phyloP scores from a whole-genome alignment of 2,329 filamentous ascomycete species.

The Neopestalotiopsis sp. region DNA sequence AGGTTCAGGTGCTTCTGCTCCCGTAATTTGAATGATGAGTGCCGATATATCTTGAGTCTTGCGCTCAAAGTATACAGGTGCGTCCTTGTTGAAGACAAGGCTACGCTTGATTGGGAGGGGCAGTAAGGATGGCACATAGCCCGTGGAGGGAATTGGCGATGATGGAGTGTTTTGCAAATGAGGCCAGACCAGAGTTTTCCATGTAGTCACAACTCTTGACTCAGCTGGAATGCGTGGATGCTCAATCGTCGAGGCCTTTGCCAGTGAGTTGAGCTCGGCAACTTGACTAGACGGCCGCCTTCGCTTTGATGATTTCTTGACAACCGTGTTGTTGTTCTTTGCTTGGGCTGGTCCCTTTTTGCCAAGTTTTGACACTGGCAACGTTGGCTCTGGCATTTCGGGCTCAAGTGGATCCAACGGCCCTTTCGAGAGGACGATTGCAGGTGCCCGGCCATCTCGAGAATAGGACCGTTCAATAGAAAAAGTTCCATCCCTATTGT shows the following conservation, averaged over 20 bases:
- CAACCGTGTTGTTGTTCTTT: background rate
- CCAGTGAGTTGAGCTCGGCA: too few species aligned
- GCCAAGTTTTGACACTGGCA: slow-evolving; percentile 18
- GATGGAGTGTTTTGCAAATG: slow-evolving; percentile 19
- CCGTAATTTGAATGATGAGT: slow-evolving; percentile 25
- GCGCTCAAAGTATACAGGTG: slow-evolving; percentile 18
- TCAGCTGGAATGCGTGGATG: too few species aligned
- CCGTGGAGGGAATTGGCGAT: slow-evolving; percentile 19
- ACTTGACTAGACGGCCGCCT: too few species aligned
- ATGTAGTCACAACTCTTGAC: too few species aligned
- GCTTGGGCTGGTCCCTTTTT: background rate
- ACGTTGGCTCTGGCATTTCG: slow-evolving; percentile 21
- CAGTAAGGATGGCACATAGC: slow-evolving; percentile 23
- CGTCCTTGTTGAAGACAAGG: slow-evolving; percentile 21
- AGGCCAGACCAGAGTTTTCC: slow-evolving; percentile 15
- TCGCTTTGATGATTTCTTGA: too few species aligned
- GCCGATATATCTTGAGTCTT: slow-evolving; percentile 24
- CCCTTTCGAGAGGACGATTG: slow-evolving; percentile 30
- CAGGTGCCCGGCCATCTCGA: background rate
- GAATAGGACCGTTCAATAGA: slow-evolving; percentile 28
- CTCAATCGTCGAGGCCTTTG: too few species aligned
- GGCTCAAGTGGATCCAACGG: slow-evolving; percentile 25
- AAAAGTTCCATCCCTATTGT: slow-evolving; percentile 47
- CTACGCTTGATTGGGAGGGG: slow-evolving; percentile 21
- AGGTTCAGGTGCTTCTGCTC: slow-evolving; percentile 15